Evolutionary conservation across 1,284 basidiomycete genomes (phyloP).

Genomic region (Cutaneotrichosporon cavernicola): DNA sequence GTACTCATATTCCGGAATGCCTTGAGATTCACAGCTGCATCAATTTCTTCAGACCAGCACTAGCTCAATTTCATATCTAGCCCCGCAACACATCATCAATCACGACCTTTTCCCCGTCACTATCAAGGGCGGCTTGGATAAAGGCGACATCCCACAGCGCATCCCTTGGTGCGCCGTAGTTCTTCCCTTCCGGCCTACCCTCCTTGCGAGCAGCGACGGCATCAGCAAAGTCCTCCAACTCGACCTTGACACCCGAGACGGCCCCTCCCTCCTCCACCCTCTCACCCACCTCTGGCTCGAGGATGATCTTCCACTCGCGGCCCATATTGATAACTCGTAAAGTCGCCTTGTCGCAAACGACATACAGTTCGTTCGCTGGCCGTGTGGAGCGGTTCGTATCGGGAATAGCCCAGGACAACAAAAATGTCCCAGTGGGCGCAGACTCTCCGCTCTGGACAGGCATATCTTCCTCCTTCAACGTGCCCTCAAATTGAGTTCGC

Average conservation of each 20-base stretch:
- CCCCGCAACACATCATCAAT: slow-evolving; percentile 46
- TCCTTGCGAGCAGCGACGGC: slow-evolving; percentile 57
- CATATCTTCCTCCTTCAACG: slow-evolving; percentile 24
- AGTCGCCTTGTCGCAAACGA: slow-evolving; percentile 44
- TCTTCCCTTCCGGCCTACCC: slow-evolving; percentile 25
- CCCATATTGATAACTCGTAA: slow-evolving; percentile 55
- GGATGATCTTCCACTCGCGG: slow-evolving; percentile 60
- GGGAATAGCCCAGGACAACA: slow-evolving; percentile 41
- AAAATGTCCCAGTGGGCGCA: slow-evolving; percentile 40
- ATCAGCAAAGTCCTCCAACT: slow-evolving; percentile 64
- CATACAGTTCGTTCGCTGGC: slow-evolving; percentile 30
- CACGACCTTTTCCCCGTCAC: slow-evolving; percentile 63
- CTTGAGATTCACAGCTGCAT: too few species aligned
- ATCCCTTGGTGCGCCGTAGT: slow-evolving; percentile 46
- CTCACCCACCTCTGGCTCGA: slow-evolving; percentile 54
- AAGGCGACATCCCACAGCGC: slow-evolving; percentile 72
- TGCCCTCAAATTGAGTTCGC: slow-evolving; percentile 21
- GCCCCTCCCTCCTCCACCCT: slow-evolving; percentile 54
- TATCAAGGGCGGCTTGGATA: slow-evolving; percentile 72
- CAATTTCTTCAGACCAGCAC: too few species aligned
- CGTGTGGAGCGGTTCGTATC: slow-evolving; percentile 30
- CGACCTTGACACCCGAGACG: slow-evolving; percentile 63
- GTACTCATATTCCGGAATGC: too few species aligned
- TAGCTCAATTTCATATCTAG: background rate
- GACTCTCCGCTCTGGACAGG: slow-evolving; percentile 36